Evolutionary conservation across 768 basidiomycete species (phyloP), one percentile per base, ranked within the genome.

Genomic region (Russula foetens): DNA sequence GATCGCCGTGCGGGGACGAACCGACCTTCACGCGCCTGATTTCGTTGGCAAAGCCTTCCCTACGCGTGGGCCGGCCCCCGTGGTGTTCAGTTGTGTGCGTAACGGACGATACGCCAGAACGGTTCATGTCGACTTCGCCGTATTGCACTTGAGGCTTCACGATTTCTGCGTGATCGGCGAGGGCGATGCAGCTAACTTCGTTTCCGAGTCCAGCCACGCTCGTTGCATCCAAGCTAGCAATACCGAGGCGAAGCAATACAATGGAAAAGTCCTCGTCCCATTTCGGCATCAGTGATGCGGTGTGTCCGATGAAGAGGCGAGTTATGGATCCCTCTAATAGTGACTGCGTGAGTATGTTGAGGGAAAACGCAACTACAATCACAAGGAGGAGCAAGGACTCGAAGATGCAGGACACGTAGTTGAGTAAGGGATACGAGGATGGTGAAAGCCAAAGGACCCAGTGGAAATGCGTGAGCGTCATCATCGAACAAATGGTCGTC

Each of bases 181-280:
- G 65, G 28, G 72, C 65, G 51, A 90, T 76, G 5, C 79, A 74
- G 7, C 82, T 82, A 14, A 90, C 83, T 70, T 91, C 88, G 66
- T 90, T 89, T 1, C 84, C 84, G 69, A 87, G 78, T 3, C 89
- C 89, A 24, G 82, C 77, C 11, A 86, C 75, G 48, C 82, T 84
- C 0, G 88, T 89, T 0, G 86, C 84, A 69, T 91, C 89, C 51
- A 91, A 75, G 63, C 85, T 86, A 4, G 86, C 87, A 0, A 85
- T 85, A 21, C 87, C 87, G 21, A 89, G 75, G 23, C 89, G 81
- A 45, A 90, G 75, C 41, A 91, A 75, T 3, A 85, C 80, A 23
- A 89, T 78, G 7, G 83, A 81, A 71, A 86, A 90, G 68, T 89
- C 87, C 69, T 90, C 88, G 41, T 90, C 86, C 69, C 76, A 77